Conservation (phyloP, 345 rosid species). For the Pelargonium nanum region DNA sequence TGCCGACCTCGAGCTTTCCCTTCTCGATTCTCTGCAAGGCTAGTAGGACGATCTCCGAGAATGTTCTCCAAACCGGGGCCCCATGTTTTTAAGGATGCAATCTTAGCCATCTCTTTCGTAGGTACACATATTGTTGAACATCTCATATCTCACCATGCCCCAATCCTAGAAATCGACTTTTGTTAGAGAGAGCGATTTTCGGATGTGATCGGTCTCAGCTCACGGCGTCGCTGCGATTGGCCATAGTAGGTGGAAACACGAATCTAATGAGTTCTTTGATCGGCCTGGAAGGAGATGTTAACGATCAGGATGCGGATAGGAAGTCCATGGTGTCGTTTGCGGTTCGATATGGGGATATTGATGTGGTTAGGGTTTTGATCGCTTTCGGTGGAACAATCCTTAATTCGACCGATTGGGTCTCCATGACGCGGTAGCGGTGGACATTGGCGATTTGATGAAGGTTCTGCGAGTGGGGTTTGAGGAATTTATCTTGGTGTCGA, state of each 20-base stretch:
- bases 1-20: too few species aligned
- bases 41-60: slow-evolving; percentile 34
- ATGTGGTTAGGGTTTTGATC: slow-evolving; percentile 23
- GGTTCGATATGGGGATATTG: slow-evolving; percentile 28
- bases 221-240: slow-evolving; percentile 31
- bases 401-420: slow-evolving; percentile 24
- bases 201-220: slow-evolving; percentile 38
- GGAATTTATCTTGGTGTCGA: slow-evolving; percentile 53
- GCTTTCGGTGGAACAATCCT: slow-evolving; percentile 25
- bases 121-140: slow-evolving; percentile 34
- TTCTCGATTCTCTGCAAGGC: too few species aligned
- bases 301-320: slow-evolving; percentile 25
- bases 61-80: slow-evolving; percentile 41
- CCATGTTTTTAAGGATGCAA: slow-evolving; percentile 49
- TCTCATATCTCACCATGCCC: slow-evolving; percentile 24
- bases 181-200: slow-evolving; percentile 30
- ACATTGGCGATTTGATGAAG: slow-evolving; percentile 37
- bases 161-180: slow-evolving; percentile 11
- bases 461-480: slow-evolving; percentile 16
- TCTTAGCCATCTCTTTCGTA: slow-evolving; percentile 37
- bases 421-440: slow-evolving; percentile 38
- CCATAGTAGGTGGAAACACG: slow-evolving; percentile 24
- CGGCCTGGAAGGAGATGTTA: slow-evolving; percentile 34
- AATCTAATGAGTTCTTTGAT: slow-evolving; percentile 26
- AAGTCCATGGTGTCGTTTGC: slow-evolving; percentile 38